phyloP scores from a whole-genome alignment of 1,139 yeast genomes.

The Geotrichum klebahnii region DNA sequence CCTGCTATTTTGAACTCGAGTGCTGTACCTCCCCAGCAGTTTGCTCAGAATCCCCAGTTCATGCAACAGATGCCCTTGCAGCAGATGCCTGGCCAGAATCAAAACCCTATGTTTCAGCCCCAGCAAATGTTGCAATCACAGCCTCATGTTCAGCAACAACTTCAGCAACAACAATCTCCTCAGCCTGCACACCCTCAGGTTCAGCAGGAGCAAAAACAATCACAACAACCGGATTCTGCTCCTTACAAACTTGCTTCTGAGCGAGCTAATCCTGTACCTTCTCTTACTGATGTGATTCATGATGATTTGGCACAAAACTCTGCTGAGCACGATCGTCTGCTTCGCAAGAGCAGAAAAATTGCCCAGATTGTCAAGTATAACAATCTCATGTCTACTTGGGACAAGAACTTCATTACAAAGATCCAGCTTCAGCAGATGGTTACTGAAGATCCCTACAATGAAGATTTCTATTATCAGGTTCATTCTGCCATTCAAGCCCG shows the following conservation, averaged over 20 bases:
- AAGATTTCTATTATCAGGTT: slow-evolving; percentile 94
- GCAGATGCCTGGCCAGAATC: slow-evolving; percentile 31
- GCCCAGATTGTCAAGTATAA: slow-evolving; percentile 76
- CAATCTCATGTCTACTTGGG: slow-evolving; percentile 95
- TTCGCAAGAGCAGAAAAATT: slow-evolving; percentile 73
- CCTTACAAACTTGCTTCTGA: slow-evolving; percentile 27
- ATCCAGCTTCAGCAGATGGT: slow-evolving; percentile 93
- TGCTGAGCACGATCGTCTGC: slow-evolving; percentile 42
- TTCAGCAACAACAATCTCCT: slow-evolving; percentile 26
- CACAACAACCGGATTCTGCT: slow-evolving; percentile 25
- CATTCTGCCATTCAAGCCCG: slow-evolving; percentile 75
- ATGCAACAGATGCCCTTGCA: slow-evolving; percentile 33
- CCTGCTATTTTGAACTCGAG: slow-evolving; percentile 27
- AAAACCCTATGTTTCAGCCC: slow-evolving; percentile 32
- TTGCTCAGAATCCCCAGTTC: slow-evolving; percentile 41
- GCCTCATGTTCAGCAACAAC: slow-evolving; percentile 33
- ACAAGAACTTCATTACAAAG: slow-evolving; percentile 89
- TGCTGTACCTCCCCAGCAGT: slow-evolving; percentile 35
- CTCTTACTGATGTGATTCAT: slow-evolving; percentile 31
- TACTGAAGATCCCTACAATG: slow-evolving; percentile 94
- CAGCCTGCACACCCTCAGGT: slow-evolving; percentile 29
- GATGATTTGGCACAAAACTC: slow-evolving; percentile 37
- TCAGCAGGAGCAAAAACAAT: no score
- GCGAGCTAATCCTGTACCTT: slow-evolving; percentile 26
- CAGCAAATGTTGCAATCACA: slow-evolving; percentile 27